Conservation (phyloP, 345 rosid species). For the Limnanthes douglasii region DNA sequence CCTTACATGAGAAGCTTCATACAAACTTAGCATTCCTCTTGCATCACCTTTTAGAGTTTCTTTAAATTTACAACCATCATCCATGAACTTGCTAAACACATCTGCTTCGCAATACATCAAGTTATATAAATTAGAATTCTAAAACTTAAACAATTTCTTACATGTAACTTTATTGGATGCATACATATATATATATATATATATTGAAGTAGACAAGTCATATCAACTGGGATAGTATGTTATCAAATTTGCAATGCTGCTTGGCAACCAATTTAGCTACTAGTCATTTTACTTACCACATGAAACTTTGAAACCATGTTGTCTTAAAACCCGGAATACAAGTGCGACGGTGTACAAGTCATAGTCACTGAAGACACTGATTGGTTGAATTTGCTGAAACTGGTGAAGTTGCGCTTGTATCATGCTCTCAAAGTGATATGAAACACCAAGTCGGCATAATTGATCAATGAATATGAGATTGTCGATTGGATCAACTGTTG, state of each 20-base stretch:
- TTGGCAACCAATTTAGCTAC: neutral
- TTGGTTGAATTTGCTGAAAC: slow-evolving; percentile 1
- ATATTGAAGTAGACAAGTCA: no score
- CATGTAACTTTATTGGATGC: no score
- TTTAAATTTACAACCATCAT: slow-evolving; percentile 6
- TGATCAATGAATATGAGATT: slow-evolving; percentile 12
- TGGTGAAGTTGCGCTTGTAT: slow-evolving; percentile 12
- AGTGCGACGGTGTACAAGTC: slow-evolving; percentile 14
- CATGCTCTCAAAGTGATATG: slow-evolving; percentile 30
- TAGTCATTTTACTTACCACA: slow-evolving; percentile 7
- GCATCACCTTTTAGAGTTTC: slow-evolving; percentile 3
- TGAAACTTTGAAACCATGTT: slow-evolving; percentile 16
- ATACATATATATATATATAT: no score
- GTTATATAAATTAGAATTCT: neutral
- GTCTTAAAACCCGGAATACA: slow-evolving; percentile 17
- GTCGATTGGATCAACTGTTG: no score
- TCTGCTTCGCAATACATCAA: slow-evolving; percentile 7
- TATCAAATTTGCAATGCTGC: neutral
- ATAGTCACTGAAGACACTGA: neutral
- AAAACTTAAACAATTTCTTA: neutral
- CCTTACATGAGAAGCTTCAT: slow-evolving; percentile 21
- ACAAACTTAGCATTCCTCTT: slow-evolving; percentile 17
- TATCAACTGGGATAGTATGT: neutral
- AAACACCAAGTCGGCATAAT: slow-evolving; percentile 17
- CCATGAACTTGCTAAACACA: slow-evolving; percentile 13